Percentiles rank a stretch among this genome's conserved stretches.
phyloP scores from a whole-genome alignment of 345 rosid species.

The Chamaenerion angustifolium region DNA sequence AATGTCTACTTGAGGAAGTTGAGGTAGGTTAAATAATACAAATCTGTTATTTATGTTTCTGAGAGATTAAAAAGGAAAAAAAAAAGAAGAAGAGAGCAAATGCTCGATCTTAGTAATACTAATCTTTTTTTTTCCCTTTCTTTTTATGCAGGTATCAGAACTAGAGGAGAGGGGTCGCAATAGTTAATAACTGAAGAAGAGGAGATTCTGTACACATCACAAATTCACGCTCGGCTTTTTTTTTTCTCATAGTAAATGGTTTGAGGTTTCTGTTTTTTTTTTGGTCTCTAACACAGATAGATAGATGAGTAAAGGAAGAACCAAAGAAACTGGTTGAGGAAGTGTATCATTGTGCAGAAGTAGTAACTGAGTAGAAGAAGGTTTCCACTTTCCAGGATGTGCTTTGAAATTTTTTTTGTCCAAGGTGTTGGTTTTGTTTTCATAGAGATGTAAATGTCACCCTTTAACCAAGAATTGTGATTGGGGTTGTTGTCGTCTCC shows the following conservation, averaged over 20 bases:
- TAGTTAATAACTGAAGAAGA: conserved; percentile 20
- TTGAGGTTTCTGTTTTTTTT: conserved; percentile 9
- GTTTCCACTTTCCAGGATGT: no score
- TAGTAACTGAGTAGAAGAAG: no score
- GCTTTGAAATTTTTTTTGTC: no score
- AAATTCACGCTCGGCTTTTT: conserved; percentile 4
- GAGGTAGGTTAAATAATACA: conserved; percentile 19
- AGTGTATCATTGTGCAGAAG: no score
- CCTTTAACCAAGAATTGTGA: no score
- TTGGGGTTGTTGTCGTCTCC: no score
- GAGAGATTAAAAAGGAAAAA: no score
- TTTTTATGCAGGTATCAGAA: conserved; percentile 15
- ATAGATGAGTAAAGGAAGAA: no score
- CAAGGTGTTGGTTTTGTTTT: no score
- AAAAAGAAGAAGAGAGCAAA: no score
- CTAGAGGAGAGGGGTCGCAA: conserved; percentile 10
- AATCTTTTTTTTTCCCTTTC: background rate
- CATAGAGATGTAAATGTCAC: no score
- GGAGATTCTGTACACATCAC: background rate
- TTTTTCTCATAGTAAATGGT: conserved; percentile 1
- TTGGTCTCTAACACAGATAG: background rate
- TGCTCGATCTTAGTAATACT: background rate
- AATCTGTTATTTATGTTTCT: background rate
- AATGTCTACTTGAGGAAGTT: conserved; percentile 28
- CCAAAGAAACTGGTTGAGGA: no score